Evolutionary conservation across 257 asterid species (phyloP), one percentile per base, ranked within the genome.

Genomic region (Solanum etuberosum): DNA sequence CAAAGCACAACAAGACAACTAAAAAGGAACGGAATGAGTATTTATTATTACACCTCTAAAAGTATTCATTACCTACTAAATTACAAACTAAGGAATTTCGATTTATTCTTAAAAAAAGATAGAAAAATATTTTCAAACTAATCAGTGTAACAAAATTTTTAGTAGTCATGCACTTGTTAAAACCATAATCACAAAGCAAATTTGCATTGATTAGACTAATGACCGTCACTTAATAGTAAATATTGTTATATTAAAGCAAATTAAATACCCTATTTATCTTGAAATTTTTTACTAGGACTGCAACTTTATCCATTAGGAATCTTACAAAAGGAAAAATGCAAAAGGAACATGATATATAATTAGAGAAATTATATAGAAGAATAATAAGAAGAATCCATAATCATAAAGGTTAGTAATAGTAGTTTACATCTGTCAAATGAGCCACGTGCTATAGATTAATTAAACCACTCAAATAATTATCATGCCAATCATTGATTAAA

Each of bases 401-500:
- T 83, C 63, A 38, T 71, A 54, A 16, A 83, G 72, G 20, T 25
- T 85, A 65, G 83, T 20, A n/a, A n/a, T n/a, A 38, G 70, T 71
- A 34, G 43, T 88, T 84, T 84, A 61, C 54, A 65, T n/a, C 34
- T 84, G 82, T 34, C 77, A 65, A 67, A 85, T 80, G 77, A 43
- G 86, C 27, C 73, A 27, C 84, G 85, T 80, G 42, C 67, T 46
- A 80, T 46, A 9, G 65, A 46, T 46, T 80, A 80, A 80, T 46
- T 80, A 80, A 80, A 34, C 43, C 88, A 78, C 78, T 70, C n/a
- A 73, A 73, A 10, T 25, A 54, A 70, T 86, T 85, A 63, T 32
- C 68, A 63, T 27, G 29, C 70, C 67, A 88, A 88, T 85, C 88
- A 88, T 88, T 85, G 81, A 48, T 80, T 80, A 80, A 80, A 80